Percentiles rank a stretch among this genome's conserved stretches.
These are phyloP conservation scores for Neckera pumila DNA, from an alignment of 225 moss, liverwort and hornwort species.

Conservation along the genomic window DNA sequence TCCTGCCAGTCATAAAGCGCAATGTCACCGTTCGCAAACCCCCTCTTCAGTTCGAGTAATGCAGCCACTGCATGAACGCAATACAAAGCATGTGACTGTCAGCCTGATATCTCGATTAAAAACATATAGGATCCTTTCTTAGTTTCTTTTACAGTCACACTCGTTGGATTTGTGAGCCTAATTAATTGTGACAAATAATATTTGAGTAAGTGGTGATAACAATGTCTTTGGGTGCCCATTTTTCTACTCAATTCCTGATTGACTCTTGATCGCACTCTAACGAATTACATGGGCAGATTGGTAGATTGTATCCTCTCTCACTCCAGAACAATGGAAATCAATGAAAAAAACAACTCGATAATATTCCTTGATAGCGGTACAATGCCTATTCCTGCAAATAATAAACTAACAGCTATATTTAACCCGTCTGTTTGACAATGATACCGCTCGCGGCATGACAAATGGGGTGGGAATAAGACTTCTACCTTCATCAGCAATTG, in stretches of 20 bases:
- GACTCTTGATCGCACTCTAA: neutral
- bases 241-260: neutral
- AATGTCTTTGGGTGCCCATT: neutral
- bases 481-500: slow-evolving; percentile 43
- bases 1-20: slow-evolving; percentile 29
- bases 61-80: slow-evolving; percentile 19
- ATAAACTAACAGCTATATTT: neutral
- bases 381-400: neutral
- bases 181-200: too few species aligned
- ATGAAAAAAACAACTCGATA: neutral
- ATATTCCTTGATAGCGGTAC: neutral
- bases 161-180: neutral
- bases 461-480: neutral
- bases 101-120: neutral
- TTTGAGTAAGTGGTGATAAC: neutral
- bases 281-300: neutral
- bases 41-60: slow-evolving; percentile 26
- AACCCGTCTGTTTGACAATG: neutral
- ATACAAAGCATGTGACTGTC: neutral
- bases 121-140: neutral
- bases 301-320: neutral
- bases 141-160: neutral
- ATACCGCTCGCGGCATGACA: neutral
- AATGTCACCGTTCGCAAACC: slow-evolving; percentile 22
- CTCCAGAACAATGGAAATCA: neutral